Evolutionary conservation across 106 monocot species (phyloP).

Genomic region (Chionographis japonica): DNA sequence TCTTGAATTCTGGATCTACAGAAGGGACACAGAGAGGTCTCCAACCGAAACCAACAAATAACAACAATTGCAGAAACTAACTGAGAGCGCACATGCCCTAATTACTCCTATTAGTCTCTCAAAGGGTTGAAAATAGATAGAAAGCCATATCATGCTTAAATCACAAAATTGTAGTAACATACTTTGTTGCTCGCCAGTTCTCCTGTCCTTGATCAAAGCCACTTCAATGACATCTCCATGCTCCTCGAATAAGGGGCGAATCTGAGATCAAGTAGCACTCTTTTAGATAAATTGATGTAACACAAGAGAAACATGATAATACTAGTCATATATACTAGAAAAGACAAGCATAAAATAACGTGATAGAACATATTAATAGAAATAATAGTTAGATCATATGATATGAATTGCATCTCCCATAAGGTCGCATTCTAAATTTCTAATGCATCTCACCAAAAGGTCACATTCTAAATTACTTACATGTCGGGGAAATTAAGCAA

Average conservation of each 20-base stretch:
- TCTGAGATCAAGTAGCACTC: constrained; percentile 14
- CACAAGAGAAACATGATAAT: background rate
- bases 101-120: constrained; percentile 10
- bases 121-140: constrained; percentile 26
- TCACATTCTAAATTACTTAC: too few species aligned
- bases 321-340: background rate
- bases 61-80: constrained; percentile 14
- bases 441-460: too few species aligned
- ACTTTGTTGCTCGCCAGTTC: constrained; percentile 65
- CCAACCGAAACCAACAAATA: constrained; percentile 6
- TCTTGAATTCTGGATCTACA: too few species aligned
- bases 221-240: constrained; percentile 57
- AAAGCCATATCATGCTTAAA: background rate
- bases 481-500: too few species aligned
- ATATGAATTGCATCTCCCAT: too few species aligned
- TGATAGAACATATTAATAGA: background rate
- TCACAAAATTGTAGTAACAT: background rate
- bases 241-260: constrained; percentile 52
- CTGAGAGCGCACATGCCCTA: constrained; percentile 10
- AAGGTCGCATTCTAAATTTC: too few species aligned
- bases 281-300: background rate
- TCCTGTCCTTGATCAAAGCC: constrained; percentile 47
- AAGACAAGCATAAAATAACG: background rate
- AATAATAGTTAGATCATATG: too few species aligned
- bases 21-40: background rate